Evolutionary conservation across 2,329 filamentous ascomycete genomes (phyloP).

Genomic region (Coniella lustricola): DNA sequence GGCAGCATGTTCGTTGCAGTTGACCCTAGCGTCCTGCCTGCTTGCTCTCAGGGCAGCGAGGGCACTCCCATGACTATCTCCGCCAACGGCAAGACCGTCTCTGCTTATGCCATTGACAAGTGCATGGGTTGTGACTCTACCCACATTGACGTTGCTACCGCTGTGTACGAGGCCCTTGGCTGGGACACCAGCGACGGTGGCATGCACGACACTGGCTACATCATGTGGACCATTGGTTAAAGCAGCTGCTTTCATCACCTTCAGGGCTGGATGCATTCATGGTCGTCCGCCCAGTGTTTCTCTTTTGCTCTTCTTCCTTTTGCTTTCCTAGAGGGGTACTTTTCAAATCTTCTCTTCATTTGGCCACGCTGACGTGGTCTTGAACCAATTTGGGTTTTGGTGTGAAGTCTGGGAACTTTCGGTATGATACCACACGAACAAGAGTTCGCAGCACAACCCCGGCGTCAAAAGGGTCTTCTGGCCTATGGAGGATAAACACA

Average conservation of each 20-base stretch:
- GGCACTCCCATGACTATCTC: conserved; percentile 39
- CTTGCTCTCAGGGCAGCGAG: conserved; percentile 59
- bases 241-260: no score
- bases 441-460: background rate
- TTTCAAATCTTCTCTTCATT: conserved; percentile 14
- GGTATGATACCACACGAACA: conserved; percentile 1
- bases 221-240: conserved; percentile 4
- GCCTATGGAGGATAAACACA: background rate
- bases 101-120: conserved; percentile 16
- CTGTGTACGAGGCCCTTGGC: conserved; percentile 39
- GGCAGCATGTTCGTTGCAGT: conserved; percentile 70
- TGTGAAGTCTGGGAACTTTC: background rate
- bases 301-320: background rate
- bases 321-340: background rate
- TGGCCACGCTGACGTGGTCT: background rate
- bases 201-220: conserved; percentile 20
- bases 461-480: background rate
- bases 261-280: background rate
- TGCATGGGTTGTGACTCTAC: conserved; percentile 11
- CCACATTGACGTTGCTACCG: conserved; percentile 13
- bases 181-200: conserved; percentile 39
- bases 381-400: background rate
- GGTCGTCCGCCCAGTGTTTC: background rate
- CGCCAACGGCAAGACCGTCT: conserved; percentile 23
- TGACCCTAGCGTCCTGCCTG: conserved; percentile 44